Base-by-base conservation (phyloP, 371 early-diverging fungal species). In the Mucor velutinosus region DNA sequence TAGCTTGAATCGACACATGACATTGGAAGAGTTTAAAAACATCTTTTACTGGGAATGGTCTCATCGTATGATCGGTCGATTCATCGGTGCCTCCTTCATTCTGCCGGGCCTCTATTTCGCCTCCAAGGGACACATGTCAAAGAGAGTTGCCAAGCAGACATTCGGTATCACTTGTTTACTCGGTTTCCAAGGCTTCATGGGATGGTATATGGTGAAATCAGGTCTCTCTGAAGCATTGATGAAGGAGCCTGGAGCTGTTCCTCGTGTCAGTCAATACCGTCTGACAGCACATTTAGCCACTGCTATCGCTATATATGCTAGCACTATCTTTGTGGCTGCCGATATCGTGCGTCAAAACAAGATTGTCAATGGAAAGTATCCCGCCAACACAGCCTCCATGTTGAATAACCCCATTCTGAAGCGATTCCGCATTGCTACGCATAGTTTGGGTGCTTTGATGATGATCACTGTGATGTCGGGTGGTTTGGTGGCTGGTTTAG, bases 41-140 rank as follows among this genome's bases (percentile, higher is more conserved):
- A 98, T 98, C 71, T 98, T 94, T 77, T 98, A 93, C 77, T 94
- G 94, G 91, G 99, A 98, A 83, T 98, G 97, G 96, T 89, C 90
- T 56, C 98, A 98, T 73, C 91, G 99, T 73, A 94, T 96, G 86
- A 84, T 93, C 62, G 99, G 98, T 8, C 87, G 98, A 4, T 87
- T 92, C 66, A 95, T 98, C 70, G 98, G 98, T n/a, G 81, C 92
- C 10, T 83, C 91, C 5, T 95, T 95, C 66, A 81, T 96, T 61
- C 45, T 97, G 11, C 97, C 98, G 10, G 93, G 93, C 11, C 77
- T 89, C 5, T 96, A 89, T 79, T 97, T 98, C 86, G 89, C 92
- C 29, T 79, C 83, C 41, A 87, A 83, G 68, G 95, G 92, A 12
- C 84, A 88, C 76, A 91, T 97, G 88, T 81, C 93, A 19, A 85